phyloP scores from a whole-genome alignment of 2,329 filamentous ascomycete genomes.

The Fusarium camptoceras region DNA sequence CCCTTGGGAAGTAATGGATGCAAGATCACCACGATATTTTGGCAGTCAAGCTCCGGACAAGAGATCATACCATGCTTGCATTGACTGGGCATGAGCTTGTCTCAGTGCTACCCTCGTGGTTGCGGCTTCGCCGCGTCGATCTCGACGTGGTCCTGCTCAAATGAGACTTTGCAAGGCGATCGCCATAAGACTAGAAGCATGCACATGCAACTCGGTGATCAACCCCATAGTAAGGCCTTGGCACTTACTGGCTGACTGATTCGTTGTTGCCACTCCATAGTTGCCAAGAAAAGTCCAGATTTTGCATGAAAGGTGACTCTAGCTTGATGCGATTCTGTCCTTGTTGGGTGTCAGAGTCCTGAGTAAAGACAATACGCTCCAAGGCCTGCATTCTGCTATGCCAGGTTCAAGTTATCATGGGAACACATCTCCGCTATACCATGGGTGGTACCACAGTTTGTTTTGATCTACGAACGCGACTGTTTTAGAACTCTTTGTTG shows the following conservation, averaged over 20 bases:
- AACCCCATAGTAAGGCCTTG: not conserved
- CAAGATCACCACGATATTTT: not conserved
- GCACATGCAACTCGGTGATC: not conserved
- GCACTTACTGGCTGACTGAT: not conserved
- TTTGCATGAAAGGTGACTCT: too few species aligned
- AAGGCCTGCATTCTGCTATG: too few species aligned
- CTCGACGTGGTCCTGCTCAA: not conserved
- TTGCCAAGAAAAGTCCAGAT: not conserved
- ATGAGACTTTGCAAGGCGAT: not conserved
- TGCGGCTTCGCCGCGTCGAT: not conserved
- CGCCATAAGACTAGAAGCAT: not conserved
- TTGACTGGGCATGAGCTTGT: not conserved
- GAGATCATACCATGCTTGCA: not conserved
- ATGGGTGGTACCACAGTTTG: not conserved
- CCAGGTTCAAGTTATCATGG: too few species aligned
- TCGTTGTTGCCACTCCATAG: not conserved
- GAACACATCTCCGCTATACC: not conserved
- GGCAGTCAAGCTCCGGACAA: not conserved
- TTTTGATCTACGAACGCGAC: accelerated
- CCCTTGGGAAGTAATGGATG: too few species aligned
- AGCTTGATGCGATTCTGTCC: too few species aligned
- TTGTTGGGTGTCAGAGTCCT: not conserved
- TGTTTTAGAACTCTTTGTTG: accelerated
- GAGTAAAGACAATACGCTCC: accelerated
- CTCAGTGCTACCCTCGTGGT: not conserved